A percentile compares a stretch with the other conserved stretches of the same genome.
Evolutionary conservation across 2,329 filamentous ascomycete genomes (phyloP).

Genomic region (Grosmannia serpens): DNA sequence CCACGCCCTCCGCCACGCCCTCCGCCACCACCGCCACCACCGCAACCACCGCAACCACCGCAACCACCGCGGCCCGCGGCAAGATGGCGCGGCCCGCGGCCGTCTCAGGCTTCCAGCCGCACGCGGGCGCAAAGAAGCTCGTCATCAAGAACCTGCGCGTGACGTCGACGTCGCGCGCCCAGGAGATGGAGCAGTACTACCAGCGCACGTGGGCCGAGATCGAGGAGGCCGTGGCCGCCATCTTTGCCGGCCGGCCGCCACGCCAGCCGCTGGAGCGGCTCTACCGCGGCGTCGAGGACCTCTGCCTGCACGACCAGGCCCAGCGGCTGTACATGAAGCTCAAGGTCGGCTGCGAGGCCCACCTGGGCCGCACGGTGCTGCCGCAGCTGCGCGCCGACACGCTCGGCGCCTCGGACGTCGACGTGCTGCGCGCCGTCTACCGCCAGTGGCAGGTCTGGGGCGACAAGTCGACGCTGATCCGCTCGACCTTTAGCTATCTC

Average conservation of each 20-base stretch:
- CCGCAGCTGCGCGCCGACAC: conserved; percentile 38
- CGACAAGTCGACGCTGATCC: conserved; percentile 63
- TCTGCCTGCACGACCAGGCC: conserved; percentile 70
- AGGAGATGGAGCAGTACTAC: conserved; percentile 65
- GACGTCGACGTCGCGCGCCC: conserved; percentile 32
- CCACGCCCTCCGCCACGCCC: not conserved
- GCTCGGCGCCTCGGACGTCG: conserved; percentile 43
- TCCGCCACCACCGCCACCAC: not conserved
- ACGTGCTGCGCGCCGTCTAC: conserved; percentile 46
- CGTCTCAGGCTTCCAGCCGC: conserved; percentile 50
- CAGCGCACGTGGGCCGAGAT: conserved; percentile 64
- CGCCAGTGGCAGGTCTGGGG: conserved; percentile 68
- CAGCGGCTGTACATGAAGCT: conserved; percentile 56
- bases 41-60: not conserved
- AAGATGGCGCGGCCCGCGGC: not conserved
- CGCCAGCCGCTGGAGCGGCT: conserved; percentile 74
- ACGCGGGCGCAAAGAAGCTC: conserved; percentile 69
- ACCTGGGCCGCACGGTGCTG: conserved; percentile 53
- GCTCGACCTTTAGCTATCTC: conserved; percentile 87
- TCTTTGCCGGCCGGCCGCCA: conserved; percentile 57
- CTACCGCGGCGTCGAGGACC: conserved; percentile 82
- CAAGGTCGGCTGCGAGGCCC: conserved; percentile 50
- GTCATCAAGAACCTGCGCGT: conserved; percentile 84
- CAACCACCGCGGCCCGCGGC: not conserved
- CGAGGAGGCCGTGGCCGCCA: conserved; percentile 56